Evolutionary conservation across 208 protist species (phyloP).

Genomic region (Leishmania amazonensis): DNA sequence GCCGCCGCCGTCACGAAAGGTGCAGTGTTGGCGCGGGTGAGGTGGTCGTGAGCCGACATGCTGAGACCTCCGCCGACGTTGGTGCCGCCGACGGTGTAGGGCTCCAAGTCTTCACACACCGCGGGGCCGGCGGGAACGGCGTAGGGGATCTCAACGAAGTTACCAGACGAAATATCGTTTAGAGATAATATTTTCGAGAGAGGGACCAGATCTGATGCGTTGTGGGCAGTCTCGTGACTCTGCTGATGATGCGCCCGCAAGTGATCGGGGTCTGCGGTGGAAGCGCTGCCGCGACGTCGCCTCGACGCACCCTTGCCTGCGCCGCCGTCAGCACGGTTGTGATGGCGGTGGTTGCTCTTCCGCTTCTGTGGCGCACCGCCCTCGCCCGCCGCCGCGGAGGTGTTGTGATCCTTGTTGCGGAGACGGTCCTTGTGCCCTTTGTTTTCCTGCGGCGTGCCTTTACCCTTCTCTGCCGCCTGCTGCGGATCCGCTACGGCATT

Average conservation of each 20-base stretch:
- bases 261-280: not conserved
- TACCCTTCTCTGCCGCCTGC: not conserved
- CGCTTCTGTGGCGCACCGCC: not conserved
- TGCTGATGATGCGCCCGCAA: not conserved
- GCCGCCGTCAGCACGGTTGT: not conserved
- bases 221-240: not conserved
- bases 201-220: not conserved
- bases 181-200: slow-evolving; percentile 10
- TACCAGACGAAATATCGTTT: slow-evolving; percentile 9
- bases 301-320: not conserved
- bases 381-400: not conserved
- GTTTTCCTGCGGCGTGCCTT: not conserved
- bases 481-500: not conserved
- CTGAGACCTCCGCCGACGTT: not conserved
- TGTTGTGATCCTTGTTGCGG: not conserved
- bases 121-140: slow-evolving; percentile 24
- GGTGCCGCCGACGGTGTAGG: not conserved
- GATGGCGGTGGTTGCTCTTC: not conserved
- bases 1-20: not conserved
- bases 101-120: slow-evolving; percentile 11
- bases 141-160: slow-evolving; percentile 37
- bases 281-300: not conserved
- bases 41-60: not conserved
- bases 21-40: slow-evolving; percentile 7
- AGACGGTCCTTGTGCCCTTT: not conserved